A percentile compares a stretch with the other conserved stretches of the same genome.
Evolutionary conservation across 2,329 filamentous ascomycete species (phyloP).

Genomic region (Colletotrichum godetiae): DNA sequence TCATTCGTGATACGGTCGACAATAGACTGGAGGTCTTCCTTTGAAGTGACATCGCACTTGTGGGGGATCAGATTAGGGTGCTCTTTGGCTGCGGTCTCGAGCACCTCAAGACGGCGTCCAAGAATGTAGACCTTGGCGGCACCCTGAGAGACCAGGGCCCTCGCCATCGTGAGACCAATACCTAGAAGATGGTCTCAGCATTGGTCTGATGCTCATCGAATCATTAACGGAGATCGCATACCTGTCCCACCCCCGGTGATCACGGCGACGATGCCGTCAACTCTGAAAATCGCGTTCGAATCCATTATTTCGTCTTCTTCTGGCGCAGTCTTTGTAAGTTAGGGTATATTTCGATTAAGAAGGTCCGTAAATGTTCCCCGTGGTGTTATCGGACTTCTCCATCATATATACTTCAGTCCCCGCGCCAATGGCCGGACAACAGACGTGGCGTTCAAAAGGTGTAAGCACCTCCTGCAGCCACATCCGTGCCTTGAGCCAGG

Average conservation of each 20-base stretch:
- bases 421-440: conserved; percentile 1
- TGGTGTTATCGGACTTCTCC: conserved; percentile 6
- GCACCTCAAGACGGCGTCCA: conserved; percentile 49
- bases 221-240: conserved; percentile 41
- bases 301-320: conserved; percentile 6
- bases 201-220: not conserved
- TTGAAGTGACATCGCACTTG: conserved; percentile 53
- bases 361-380: not conserved
- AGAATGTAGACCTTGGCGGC: conserved; percentile 52
- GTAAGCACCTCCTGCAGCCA: not conserved
- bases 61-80: conserved; percentile 40
- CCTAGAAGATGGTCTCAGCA: conserved; percentile 49
- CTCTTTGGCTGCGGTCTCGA: conserved; percentile 39
- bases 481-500: not conserved
- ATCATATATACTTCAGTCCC: conserved; percentile 1
- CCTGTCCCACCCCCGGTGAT: conserved; percentile 71
- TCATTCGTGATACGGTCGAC: conserved; percentile 65
- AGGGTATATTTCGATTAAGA: not conserved
- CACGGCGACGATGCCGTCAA: conserved; percentile 68
- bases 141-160: conserved; percentile 39
- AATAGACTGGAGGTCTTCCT: conserved; percentile 67
- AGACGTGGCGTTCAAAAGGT: not conserved
- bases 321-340: not conserved
- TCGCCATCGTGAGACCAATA: conserved; percentile 63
- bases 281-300: conserved; percentile 57